Base-by-base conservation (phyloP, 164 flowering plant species). In the Liquidambar formosana region DNA sequence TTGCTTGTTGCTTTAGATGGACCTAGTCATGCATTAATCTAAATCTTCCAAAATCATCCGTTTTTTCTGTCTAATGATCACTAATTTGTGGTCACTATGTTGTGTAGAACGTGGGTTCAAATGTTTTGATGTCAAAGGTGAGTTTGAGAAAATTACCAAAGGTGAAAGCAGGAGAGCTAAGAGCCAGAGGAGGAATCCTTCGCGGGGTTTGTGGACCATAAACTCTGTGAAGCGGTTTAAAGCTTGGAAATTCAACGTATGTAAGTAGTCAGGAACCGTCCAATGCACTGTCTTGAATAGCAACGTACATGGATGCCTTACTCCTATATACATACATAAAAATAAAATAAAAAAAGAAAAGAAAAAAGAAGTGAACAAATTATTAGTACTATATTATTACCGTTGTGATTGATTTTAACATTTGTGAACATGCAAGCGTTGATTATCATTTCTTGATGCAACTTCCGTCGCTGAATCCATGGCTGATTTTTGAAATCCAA, bases 401-500 rank as follows among this genome's bases (percentile, higher is more conserved):
- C n/a, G n/a, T n/a, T n/a, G n/a, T n/a, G n/a, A n/a, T n/a, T n/a
- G n/a, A n/a, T n/a, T n/a, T n/a, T n/a, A n/a, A n/a, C n/a, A n/a
- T n/a, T n/a, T n/a, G n/a, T n/a, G n/a, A n/a, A n/a, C n/a, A n/a
- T n/a, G 16, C 18, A 62, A 21, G 21, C 25, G 43, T 53, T 25
- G 15, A 70, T 56, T 62, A 85, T 84, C 88, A 61, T 87, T 87
- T 22, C 25, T 66, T 1, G 57, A 51, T 0, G 88, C 75, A 26
- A 82, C 74, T 68, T 86, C 80, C 0, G 71, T 68, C 14, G 91
- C 87, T 33, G 83, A 48, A 63, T 88, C 92, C 6, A 84, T 9
- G 0, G 86, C 92, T n/a, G 89, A 84, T 77, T 88, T 88, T 63
- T 72, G 79, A 59, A 70, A 76, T 43, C 88, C 92, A 8, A 88